These are phyloP conservation scores for Aureobasidium namibiae DNA, from an alignment of 2,329 filamentous ascomycete species.

Conservation along the genomic window DNA sequence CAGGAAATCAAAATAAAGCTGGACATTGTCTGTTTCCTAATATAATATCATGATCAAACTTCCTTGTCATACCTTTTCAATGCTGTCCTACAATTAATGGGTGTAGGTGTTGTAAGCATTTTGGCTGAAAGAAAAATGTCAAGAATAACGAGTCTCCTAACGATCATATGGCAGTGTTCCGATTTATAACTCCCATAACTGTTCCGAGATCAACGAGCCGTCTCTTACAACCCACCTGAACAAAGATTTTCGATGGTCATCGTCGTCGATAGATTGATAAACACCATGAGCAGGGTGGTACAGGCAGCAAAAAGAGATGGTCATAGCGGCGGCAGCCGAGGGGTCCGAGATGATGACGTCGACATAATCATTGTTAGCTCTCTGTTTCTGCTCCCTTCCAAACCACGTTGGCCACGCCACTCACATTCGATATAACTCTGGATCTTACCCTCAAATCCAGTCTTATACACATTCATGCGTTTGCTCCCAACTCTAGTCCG, in stretches of 20 bases:
- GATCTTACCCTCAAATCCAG: background rate
- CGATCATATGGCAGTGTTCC: too few relatives aligned
- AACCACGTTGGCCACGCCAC: background rate
- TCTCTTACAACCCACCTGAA: background rate
- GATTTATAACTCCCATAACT: too few relatives aligned
- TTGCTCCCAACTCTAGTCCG: constrained; percentile 41
- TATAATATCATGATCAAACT: background rate
- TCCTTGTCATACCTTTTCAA: too few relatives aligned
- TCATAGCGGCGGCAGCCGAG: background rate
- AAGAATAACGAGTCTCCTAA: too few relatives aligned
- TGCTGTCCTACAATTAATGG: background rate
- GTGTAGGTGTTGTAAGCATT: too few relatives aligned
- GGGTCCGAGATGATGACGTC: background rate
- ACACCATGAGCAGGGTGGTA: background rate
- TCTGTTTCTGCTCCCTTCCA: background rate
- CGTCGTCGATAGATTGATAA: background rate
- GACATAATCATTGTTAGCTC: background rate
- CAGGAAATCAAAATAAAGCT: background rate
- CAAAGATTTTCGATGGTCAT: background rate
- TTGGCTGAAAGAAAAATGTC: too few relatives aligned
- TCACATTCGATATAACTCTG: background rate
- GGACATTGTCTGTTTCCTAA: background rate
- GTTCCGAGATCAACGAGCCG: background rate
- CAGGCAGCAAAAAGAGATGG: background rate
- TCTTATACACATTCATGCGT: constrained; percentile 34